A percentile compares a stretch with the other conserved stretches of the same genome.
These are phyloP conservation scores for Lavandula angustifolia DNA, from an alignment of 257 asterid genomes.

Conservation along the genomic window DNA sequence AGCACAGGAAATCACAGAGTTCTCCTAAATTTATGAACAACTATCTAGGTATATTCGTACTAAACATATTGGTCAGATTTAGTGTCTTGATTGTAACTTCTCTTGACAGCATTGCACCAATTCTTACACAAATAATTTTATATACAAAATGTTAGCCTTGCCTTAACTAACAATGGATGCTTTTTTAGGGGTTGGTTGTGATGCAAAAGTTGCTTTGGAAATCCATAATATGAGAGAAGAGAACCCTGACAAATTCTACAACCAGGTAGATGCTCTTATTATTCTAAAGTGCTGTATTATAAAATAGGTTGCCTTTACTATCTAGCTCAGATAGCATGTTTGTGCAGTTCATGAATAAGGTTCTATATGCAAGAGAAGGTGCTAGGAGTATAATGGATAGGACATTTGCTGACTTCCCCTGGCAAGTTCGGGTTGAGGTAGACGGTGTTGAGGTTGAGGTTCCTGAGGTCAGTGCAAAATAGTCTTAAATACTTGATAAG, in stretches of 20 bases:
- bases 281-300: constrained; percentile 23
- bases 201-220: constrained; percentile 99
- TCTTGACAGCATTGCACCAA: constrained; percentile 25
- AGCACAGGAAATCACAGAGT: constrained; percentile 58
- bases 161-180: constrained; percentile 20
- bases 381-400: constrained; percentile 93
- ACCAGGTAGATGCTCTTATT: constrained; percentile 61
- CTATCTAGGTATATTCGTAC: constrained; percentile 77
- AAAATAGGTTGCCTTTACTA: constrained; percentile 4
- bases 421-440: constrained; percentile 94
- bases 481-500: constrained; percentile 22
- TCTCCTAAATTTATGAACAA: constrained; percentile 82
- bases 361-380: constrained; percentile 98
- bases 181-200: constrained; percentile 94
- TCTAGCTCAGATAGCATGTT: constrained; percentile 30
- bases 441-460: constrained; percentile 95
- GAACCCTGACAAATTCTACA: constrained; percentile 97
- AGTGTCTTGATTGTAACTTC: constrained; percentile 7
- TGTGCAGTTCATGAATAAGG: constrained; percentile 99
- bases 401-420: constrained; percentile 88
- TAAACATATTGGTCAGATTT: constrained; percentile 20
- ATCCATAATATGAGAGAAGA: constrained; percentile 97
- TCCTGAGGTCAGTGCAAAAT: constrained; percentile 72
- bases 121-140: constrained; percentile 10
- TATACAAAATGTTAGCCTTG: neutral